phyloP scores from a whole-genome alignment of 2,329 filamentous ascomycete genomes.

The Dactylellina parvicollis region DNA sequence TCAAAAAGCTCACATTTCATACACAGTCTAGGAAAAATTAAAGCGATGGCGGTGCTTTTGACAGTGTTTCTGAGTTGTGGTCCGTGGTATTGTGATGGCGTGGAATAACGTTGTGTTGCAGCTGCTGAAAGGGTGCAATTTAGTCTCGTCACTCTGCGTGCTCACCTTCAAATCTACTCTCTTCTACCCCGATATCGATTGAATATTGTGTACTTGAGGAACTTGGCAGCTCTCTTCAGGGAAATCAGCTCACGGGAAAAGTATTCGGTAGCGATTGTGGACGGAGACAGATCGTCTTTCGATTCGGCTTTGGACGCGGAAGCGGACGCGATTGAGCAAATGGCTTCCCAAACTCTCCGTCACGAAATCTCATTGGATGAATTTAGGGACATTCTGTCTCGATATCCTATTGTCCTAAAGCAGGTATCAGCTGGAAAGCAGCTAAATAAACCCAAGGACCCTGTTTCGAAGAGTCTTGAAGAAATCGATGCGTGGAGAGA shows the following conservation, averaged over 20 bases:
- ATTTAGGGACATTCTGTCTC: constrained; percentile 24
- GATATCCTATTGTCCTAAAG: constrained; percentile 33
- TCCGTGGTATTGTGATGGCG: neutral
- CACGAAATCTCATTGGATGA: constrained; percentile 25
- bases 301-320: too few relatives aligned
- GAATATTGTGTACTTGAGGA: too few relatives aligned
- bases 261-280: too few relatives aligned
- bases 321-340: neutral
- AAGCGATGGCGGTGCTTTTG: neutral
- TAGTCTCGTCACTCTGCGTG: neutral
- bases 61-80: neutral
- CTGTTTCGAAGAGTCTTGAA: constrained; percentile 26
- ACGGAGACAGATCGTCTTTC: too few relatives aligned
- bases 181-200: too few relatives aligned
- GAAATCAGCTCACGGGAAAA: too few relatives aligned
- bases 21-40: too few relatives aligned
- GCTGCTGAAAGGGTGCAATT: neutral
- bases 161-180: neutral
- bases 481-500: constrained; percentile 46
- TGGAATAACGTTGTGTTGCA: constrained; percentile 2
- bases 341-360: neutral
- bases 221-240: too few relatives aligned
- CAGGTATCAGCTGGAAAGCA: constrained; percentile 30
- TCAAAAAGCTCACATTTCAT: too few relatives aligned
- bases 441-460: constrained; percentile 29